A percentile compares a stretch with the other conserved stretches of the same genome.
Conservation (phyloP, 805 yeast species). For the Maudiozyma turicensis region DNA sequence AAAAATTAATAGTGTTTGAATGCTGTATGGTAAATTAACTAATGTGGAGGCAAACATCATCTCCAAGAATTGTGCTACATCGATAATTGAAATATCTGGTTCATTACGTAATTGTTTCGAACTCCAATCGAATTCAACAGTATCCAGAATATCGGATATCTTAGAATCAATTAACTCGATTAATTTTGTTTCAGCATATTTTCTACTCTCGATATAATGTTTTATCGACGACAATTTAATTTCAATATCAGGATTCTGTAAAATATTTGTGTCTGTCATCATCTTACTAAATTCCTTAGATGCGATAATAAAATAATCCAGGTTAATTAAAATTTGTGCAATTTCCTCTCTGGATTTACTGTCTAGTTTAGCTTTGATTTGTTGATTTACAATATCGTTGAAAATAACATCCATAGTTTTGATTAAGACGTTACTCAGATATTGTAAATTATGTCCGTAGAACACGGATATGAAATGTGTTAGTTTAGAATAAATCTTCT, state of each 20-base stretch:
- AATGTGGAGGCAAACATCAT: constrained; percentile 80
- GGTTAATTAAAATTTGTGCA: constrained; percentile 78
- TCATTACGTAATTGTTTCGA: constrained; percentile 41
- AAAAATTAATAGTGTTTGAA: constrained; percentile 70
- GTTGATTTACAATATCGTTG: constrained; percentile 53
- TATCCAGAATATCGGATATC: constrained; percentile 68
- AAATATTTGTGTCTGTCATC: constrained; percentile 31
- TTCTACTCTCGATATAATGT: constrained; percentile 49
- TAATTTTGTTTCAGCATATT: constrained; percentile 67
- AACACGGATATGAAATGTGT: constrained; percentile 58
- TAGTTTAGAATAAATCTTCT: constrained; percentile 54
- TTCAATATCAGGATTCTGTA: constrained; percentile 32
- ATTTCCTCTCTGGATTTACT: constrained; percentile 80
- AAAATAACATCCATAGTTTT: constrained; percentile 61
- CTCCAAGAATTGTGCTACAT: constrained; percentile 75
- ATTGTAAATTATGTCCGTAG: constrained; percentile 49
- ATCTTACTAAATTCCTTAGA: constrained; percentile 48
- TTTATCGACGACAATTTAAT: constrained; percentile 43
- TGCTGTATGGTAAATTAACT: constrained; percentile 66
- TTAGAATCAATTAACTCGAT: constrained; percentile 76
- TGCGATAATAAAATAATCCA: constrained; percentile 77
- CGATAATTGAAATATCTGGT: constrained; percentile 68
- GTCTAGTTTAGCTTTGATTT: constrained; percentile 50
- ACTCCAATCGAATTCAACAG: constrained; percentile 81
- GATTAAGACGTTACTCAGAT: constrained; percentile 50